Percentiles rank a stretch among this genome's conserved stretches.
phyloP scores from a whole-genome alignment of 768 basidiomycete genomes.

The Mycena rosella region DNA sequence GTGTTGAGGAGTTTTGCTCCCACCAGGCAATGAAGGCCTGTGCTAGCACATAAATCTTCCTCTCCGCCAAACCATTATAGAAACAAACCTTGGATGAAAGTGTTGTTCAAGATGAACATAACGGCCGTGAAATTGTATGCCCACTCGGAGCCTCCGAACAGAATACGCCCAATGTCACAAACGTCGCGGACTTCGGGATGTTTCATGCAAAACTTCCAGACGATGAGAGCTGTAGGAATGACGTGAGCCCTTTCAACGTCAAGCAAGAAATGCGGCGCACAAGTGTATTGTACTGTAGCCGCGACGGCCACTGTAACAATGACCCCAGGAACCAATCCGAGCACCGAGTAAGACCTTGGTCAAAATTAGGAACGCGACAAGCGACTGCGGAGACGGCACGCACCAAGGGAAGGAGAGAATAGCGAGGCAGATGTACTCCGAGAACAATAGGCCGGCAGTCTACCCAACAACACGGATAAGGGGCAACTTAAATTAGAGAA shows the following conservation, averaged over 20 bases:
- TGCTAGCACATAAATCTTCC: conserved; percentile 40
- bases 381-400: background rate
- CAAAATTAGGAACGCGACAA: background rate
- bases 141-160: conserved; percentile 60
- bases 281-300: conserved; percentile 56
- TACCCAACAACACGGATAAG: conserved; percentile 22
- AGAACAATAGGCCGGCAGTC: conserved; percentile 50
- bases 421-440: conserved; percentile 53
- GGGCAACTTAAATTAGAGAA: background rate
- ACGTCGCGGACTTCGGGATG: conserved; percentile 64
- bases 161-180: conserved; percentile 62
- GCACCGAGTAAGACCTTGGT: conserved; percentile 48
- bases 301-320: conserved; percentile 57
- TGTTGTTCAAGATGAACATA: conserved; percentile 69
- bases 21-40: conserved; percentile 56
- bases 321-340: conserved; percentile 58
- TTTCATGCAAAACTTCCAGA: conserved; percentile 61
- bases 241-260: background rate
- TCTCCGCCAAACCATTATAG: background rate
- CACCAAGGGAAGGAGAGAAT: conserved; percentile 45
- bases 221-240: conserved; percentile 44
- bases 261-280: background rate
- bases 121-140: conserved; percentile 65
- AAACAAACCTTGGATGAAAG: conserved; percentile 61
- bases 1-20: conserved; percentile 62